Percentiles rank a stretch among this genome's conserved stretches.
phyloP scores from a whole-genome alignment of 2,329 filamentous ascomycete genomes.

The Furcasterigmium furcatum region DNA sequence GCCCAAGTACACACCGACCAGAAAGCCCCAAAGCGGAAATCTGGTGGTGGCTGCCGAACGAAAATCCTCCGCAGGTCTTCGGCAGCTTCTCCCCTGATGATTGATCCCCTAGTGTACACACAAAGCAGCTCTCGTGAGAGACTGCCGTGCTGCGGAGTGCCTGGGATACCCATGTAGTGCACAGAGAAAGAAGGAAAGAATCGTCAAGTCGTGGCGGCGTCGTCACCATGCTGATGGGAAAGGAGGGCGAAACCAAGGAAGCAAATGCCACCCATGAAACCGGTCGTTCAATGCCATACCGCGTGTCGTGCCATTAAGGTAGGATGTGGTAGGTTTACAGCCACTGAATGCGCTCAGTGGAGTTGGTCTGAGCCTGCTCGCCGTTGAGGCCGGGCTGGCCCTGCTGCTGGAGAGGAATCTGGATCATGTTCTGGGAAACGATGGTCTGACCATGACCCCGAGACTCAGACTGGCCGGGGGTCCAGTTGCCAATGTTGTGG shows the following conservation, averaged over 20 bases:
- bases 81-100: background rate
- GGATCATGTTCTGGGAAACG: too few species aligned
- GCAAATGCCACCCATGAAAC: conserved; percentile 10
- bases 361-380: conserved; percentile 13
- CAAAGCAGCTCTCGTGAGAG: conserved; percentile 13
- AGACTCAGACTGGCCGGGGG: conserved; percentile 16
- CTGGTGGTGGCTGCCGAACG: conserved; percentile 14
- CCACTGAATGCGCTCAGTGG: conserved; percentile 33
- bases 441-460: too few species aligned
- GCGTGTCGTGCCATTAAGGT: conserved; percentile 6
- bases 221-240: conserved; percentile 29
- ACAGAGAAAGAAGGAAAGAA: conserved; percentile 29
- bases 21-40: background rate
- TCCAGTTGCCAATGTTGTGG: background rate
- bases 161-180: conserved; percentile 9
- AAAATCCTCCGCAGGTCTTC: conserved; percentile 3
- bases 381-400: background rate
- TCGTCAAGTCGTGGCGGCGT: conserved; percentile 37
- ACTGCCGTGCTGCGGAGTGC: conserved; percentile 20
- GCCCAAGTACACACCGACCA: conserved; percentile 13
- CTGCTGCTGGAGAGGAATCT: conserved; percentile 2
- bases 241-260: conserved; percentile 14
- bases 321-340: conserved; percentile 24
- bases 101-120: conserved; percentile 13
- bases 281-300: conserved; percentile 11